These are phyloP conservation scores for Combretum micranthum DNA, from an alignment of 345 rosid species.

Conservation along the genomic window DNA sequence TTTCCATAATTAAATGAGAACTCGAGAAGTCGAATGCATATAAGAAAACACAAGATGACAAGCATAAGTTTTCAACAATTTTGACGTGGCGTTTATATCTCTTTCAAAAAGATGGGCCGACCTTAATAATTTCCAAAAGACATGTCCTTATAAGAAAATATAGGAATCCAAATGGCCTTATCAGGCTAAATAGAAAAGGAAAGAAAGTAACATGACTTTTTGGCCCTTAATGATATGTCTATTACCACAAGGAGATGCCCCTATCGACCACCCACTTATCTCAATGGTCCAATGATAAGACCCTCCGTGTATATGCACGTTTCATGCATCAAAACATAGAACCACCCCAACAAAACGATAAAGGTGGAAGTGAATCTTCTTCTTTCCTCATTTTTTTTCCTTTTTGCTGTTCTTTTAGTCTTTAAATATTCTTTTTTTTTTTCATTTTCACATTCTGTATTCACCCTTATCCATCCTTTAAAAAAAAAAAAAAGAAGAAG, in stretches of 20 bases:
- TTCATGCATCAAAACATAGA: not conserved
- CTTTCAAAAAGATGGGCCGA: not conserved
- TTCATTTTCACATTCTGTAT: not conserved
- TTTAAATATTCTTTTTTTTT: too few relatives aligned
- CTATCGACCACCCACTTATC: constrained; percentile 27
- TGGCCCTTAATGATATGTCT: constrained; percentile 5
- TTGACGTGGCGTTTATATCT: not conserved
- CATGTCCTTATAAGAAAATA: constrained; percentile 17
- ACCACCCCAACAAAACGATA: not conserved
- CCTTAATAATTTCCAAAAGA: not conserved
- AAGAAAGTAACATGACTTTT: not conserved
- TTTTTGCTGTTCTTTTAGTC: too few relatives aligned
- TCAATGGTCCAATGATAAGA: constrained; percentile 19
- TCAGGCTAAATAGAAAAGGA: constrained; percentile 9
- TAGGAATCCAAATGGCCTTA: constrained; percentile 8
- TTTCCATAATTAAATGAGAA: too few relatives aligned
- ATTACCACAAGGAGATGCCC: constrained; percentile 11
- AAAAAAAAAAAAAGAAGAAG: not conserved
- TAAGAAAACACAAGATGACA: too few relatives aligned
- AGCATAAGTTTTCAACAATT: not conserved
- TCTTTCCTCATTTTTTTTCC: constrained; percentile 6
- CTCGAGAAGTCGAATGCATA: too few relatives aligned
- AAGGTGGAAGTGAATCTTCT: constrained; percentile 8
- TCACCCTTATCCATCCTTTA: not conserved
- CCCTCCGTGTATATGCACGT: constrained; percentile 5